Base-by-base conservation (phyloP, 2,329 filamentous ascomycete genomes). In the Furcasterigmium furcatum region DNA sequence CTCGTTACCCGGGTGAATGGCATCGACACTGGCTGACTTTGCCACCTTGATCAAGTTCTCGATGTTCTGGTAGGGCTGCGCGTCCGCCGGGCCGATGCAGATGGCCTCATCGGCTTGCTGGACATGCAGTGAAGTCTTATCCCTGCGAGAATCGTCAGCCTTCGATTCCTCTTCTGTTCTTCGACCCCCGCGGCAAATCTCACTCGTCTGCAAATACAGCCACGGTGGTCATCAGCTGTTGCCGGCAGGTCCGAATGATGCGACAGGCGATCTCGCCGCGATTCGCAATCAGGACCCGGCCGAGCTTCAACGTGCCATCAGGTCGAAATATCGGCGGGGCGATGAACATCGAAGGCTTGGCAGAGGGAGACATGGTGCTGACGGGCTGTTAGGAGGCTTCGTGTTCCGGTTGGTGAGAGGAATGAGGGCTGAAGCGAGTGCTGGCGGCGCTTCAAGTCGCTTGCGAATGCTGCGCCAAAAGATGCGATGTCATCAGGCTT, bases 1-100 rank as follows among this genome's bases (percentile, higher is more conserved):
- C n/a, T n/a, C n/a, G n/a, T n/a, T 13, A 4, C 82, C 82, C 0
- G 82, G 80, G 40, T 84, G 79, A 14, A 87, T 73, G 4, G 77
- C 78, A 50, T 84, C 67, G 9, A 63, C 73, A 3, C 63, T 53
- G 18, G 64, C 6, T 67, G 54, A 6, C 16, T 36, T 36, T 10
- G 34, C 34, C 7, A 36, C 34, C 16, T 36, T 18, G 16, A 36
- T 20, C 34, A 36, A 18, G 16, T 30, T 20, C 13, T 43, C 34
- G 24, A 40, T 54, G 14, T 19, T 35, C 38, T 20, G 44, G 39
- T 19, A 41, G 24, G 10, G 44, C 32, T 12, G 32, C 21, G 14
- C 13, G 19, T 27, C 44, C 44, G 18, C 29, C 20, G 2, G 83
- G 66, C 1, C 76, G 57, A 36, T 36, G 34, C 34, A 36, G 5